Evolutionary conservation across 75 land plant species (phyloP).

Genomic region (Pinus albicaulis): DNA sequence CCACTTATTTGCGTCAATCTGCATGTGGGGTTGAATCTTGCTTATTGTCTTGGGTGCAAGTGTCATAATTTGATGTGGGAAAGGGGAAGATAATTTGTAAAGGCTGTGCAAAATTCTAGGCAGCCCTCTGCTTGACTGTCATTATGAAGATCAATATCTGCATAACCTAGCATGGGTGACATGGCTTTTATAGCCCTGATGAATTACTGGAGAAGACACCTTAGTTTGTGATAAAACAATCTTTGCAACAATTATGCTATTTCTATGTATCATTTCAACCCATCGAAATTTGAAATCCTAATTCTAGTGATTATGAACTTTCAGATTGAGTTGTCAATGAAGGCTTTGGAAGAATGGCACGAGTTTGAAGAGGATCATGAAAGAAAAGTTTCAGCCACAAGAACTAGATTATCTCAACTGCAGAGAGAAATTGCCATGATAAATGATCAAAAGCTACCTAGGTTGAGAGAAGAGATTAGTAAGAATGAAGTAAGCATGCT

Average conservation of each 20-base stretch:
- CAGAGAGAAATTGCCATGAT: neutral
- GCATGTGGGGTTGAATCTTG: neutral
- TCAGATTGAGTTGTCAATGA: slow-evolving; percentile 1
- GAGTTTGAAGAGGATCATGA: slow-evolving; percentile 7
- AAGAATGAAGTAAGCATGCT: slow-evolving; percentile 5
- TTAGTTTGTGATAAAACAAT: neutral
- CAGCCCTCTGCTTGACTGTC: neutral
- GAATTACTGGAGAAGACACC: neutral
- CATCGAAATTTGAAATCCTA: neutral
- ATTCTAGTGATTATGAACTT: neutral
- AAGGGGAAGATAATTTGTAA: too few relatives aligned
- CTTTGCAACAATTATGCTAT: neutral
- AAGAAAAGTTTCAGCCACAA: neutral
- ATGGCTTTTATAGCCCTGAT: neutral
- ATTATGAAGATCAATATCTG: neutral
- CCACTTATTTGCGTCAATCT: neutral
- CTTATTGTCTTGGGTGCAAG: neutral
- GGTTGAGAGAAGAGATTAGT: slow-evolving; percentile 7
- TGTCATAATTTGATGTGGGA: neutral
- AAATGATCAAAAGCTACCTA: slow-evolving; percentile 7
- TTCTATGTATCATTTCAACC: neutral
- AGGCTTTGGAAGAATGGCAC: neutral
- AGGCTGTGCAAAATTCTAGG: neutral
- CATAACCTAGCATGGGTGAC: neutral
- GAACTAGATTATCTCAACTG: neutral